Evolutionary conservation across 345 rosid species (phyloP).

Genomic region (Euphorbia peplus): DNA sequence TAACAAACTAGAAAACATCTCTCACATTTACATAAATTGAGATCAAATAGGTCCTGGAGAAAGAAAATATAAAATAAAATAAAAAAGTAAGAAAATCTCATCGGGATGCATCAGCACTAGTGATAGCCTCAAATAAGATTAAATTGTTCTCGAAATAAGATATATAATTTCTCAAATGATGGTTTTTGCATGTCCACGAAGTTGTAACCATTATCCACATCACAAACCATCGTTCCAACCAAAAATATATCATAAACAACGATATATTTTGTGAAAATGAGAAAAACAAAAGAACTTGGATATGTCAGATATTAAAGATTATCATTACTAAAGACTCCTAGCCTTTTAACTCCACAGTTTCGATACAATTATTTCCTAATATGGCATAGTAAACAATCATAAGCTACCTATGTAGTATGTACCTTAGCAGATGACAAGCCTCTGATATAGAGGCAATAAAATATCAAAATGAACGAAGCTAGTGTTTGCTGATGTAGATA

Average conservation of each 20-base stretch:
- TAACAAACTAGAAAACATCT: conserved; percentile 2
- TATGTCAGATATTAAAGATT: not conserved
- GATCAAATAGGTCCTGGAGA: not conserved
- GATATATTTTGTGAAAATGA: not conserved
- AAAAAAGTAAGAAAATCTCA: not conserved
- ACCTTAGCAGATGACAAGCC: not conserved
- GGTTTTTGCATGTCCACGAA: not conserved
- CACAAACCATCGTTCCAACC: not conserved
- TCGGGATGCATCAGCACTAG: not conserved
- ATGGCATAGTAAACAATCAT: not conserved
- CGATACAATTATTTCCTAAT: not conserved
- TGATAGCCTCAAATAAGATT: not conserved
- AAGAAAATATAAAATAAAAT: too few species aligned
- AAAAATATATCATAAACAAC: not conserved
- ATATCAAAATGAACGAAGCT: not conserved
- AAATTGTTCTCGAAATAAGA: not conserved
- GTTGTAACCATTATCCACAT: not conserved
- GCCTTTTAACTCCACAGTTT: not conserved
- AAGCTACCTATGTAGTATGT: not conserved
- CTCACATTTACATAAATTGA: not conserved
- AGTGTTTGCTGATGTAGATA: not conserved
- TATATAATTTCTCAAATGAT: not conserved
- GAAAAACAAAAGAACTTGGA: not conserved
- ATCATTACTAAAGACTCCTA: not conserved
- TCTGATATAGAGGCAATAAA: not conserved